Evolutionary conservation across 2,329 filamentous ascomycete genomes (phyloP).

Genomic region (Colletotrichum navitas): DNA sequence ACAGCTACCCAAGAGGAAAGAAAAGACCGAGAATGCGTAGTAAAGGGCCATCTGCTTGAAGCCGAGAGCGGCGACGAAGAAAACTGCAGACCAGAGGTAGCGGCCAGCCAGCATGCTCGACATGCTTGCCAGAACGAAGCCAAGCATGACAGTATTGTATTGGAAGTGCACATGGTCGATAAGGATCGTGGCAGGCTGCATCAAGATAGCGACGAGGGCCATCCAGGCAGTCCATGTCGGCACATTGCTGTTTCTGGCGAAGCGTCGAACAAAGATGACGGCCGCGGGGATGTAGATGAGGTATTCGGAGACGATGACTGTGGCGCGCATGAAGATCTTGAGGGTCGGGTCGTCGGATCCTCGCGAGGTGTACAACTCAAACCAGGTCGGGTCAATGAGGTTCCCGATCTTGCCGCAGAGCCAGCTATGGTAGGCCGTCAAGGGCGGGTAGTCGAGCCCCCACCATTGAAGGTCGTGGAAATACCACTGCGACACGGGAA

Average conservation of each 20-base stretch:
- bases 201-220: slow-evolving; percentile 87
- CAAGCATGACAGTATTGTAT: slow-evolving; percentile 99
- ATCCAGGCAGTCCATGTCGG: slow-evolving; percentile 86
- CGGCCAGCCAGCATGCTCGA: slow-evolving; percentile 89
- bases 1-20: slow-evolving; percentile 89
- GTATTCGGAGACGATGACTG: slow-evolving; percentile 91
- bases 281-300: slow-evolving; percentile 88
- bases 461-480: slow-evolving; percentile 97
- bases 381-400: slow-evolving; percentile 86
- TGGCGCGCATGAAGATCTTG: slow-evolving; percentile 96
- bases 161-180: slow-evolving; percentile 98
- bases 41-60: slow-evolving; percentile 99
- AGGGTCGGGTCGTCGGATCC: slow-evolving; percentile 82
- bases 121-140: slow-evolving; percentile 86
- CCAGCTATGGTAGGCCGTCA: slow-evolving; percentile 99
- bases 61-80: slow-evolving; percentile 92
- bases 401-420: slow-evolving; percentile 88
- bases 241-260: slow-evolving; percentile 80
- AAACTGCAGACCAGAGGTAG: slow-evolving; percentile 88
- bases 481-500: slow-evolving; percentile 96
- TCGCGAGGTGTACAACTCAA: slow-evolving; percentile 84
- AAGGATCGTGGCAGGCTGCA: slow-evolving; percentile 91
- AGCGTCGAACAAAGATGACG: slow-evolving; percentile 87
- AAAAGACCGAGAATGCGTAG: slow-evolving; percentile 93
- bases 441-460: slow-evolving; percentile 96